A percentile compares a stretch with the other conserved stretches of the same genome.
Evolutionary conservation across 345 rosid species (phyloP).

Genomic region (Murraya paniculata): DNA sequence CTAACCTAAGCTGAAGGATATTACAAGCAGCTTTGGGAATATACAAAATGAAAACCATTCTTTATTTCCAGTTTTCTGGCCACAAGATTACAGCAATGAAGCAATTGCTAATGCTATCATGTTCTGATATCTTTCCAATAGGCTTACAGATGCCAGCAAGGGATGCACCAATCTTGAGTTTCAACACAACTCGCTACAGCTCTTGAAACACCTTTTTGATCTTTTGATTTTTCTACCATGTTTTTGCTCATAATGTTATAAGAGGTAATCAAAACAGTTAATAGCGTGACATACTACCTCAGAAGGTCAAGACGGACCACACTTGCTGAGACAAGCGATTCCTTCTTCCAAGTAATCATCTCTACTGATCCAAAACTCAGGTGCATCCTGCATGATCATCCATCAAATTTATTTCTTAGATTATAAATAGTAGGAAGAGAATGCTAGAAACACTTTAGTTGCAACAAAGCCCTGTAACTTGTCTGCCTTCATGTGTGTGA

Average conservation of each 20-base stretch:
- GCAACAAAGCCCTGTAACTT: neutral
- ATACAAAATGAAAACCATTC: neutral
- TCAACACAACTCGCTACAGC: neutral
- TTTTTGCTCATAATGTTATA: neutral
- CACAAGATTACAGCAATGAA: neutral
- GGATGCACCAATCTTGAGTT: neutral
- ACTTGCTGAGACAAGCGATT: slow-evolving; percentile 67
- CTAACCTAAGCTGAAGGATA: neutral
- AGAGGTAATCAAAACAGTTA: neutral
- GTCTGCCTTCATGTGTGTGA: neutral
- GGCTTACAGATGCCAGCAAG: neutral
- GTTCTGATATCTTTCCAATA: neutral
- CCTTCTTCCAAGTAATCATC: slow-evolving; percentile 96
- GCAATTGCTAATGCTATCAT: neutral
- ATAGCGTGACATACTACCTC: neutral
- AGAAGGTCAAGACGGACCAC: slow-evolving; percentile 47
- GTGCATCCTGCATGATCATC: slow-evolving; percentile 67
- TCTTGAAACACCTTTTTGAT: neutral
- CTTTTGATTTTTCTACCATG: neutral
- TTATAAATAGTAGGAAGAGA: neutral
- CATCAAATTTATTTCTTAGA: slow-evolving; percentile 2
- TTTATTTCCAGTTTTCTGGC: neutral
- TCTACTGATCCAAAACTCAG: slow-evolving; percentile 95
- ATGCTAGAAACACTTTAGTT: neutral
- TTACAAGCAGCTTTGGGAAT: neutral